phyloP scores from a whole-genome alignment of 345 rosid genomes.

The Cochlearia excelsa region DNA sequence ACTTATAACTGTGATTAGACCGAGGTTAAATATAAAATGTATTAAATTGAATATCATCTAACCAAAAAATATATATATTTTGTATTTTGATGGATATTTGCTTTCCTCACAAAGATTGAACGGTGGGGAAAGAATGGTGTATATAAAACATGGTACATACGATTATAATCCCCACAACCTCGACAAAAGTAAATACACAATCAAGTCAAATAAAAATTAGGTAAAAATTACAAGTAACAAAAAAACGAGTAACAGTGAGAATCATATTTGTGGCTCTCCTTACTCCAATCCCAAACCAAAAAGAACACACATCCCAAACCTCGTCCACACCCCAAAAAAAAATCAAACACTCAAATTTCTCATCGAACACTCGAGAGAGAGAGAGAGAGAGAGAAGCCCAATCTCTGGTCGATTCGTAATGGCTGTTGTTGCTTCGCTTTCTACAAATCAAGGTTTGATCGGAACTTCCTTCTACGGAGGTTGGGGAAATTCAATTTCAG shows the following conservation, averaged over 20 bases:
- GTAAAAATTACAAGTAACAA: neutral
- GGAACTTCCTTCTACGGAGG: constrained; percentile 50
- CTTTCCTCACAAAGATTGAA: neutral
- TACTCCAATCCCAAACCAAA: constrained; percentile 28
- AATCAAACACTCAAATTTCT: too few relatives aligned
- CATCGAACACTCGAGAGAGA: too few relatives aligned
- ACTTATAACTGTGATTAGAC: too few relatives aligned
- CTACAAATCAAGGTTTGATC: constrained; percentile 43
- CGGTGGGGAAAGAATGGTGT: constrained; percentile 7
- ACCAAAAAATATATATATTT: too few relatives aligned
- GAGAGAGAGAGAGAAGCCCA: too few relatives aligned
- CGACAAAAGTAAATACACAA: too few relatives aligned
- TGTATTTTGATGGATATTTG: too few relatives aligned
- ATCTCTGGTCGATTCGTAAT: too few relatives aligned
- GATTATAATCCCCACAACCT: too few relatives aligned
- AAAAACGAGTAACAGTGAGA: constrained; percentile 1
- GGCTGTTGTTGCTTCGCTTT: constrained; percentile 37
- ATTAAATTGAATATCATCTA: too few relatives aligned
- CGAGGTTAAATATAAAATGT: too few relatives aligned
- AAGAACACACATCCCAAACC: constrained; percentile 28
- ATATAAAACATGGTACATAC: neutral
- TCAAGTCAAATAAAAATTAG: too few relatives aligned
- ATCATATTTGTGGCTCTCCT: constrained; percentile 35
- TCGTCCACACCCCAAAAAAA: constrained; percentile 14
- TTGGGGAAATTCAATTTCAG: constrained; percentile 50